Conservation (phyloP, 208 protist genomes). For the Angomonas ambiguus region DNA sequence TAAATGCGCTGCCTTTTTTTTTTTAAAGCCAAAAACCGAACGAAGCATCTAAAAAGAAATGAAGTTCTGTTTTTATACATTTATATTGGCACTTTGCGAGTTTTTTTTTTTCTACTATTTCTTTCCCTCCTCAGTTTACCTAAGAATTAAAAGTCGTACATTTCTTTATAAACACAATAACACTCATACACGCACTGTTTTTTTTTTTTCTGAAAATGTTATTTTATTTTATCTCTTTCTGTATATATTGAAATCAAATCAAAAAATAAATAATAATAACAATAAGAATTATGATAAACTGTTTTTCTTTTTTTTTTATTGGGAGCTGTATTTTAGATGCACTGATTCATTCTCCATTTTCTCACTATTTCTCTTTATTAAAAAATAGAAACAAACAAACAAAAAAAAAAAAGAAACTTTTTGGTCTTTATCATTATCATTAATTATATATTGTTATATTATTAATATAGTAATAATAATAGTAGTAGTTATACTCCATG, state of each 20-base stretch:
- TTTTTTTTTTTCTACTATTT: no score
- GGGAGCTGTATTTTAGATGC: not conserved
- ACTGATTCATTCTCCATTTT: not conserved
- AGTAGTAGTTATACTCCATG: not conserved
- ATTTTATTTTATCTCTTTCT: not conserved
- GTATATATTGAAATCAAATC: not conserved
- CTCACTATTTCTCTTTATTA: not conserved
- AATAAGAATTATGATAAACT: not conserved
- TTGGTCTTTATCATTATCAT: not conserved
- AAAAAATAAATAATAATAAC: not conserved
- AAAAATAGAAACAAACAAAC: slow-evolving; percentile 5
- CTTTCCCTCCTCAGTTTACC: slow-evolving; percentile 2
- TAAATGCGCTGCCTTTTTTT: no score
- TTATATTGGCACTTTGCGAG: no score
- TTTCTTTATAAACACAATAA: not conserved
- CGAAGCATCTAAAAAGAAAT: no score
- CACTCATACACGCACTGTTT: not conserved
- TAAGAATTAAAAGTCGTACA: not conserved
- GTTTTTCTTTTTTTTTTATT: not conserved
- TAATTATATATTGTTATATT: not conserved
- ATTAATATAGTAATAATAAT: not conserved
- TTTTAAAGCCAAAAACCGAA: no score
- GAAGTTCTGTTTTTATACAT: no score
- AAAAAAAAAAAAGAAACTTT: slow-evolving; percentile 6
- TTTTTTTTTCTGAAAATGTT: slow-evolving; percentile 4